Conservation (phyloP, 2,329 filamentous ascomycete species). For the Arthrobotrys sinensis region DNA sequence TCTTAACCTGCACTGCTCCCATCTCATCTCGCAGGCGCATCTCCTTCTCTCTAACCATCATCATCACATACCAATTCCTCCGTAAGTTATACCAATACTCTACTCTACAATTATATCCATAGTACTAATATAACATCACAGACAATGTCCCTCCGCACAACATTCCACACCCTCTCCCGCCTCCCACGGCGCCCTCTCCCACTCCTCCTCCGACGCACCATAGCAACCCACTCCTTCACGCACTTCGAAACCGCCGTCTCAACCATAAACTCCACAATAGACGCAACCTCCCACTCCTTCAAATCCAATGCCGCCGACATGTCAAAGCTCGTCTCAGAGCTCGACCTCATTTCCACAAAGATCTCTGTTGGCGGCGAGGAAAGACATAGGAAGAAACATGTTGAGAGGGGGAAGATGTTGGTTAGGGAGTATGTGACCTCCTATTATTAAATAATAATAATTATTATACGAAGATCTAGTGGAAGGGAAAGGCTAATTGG, state of each 20-base stretch:
- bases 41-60: background rate
- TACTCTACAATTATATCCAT: background rate
- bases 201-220: conserved; percentile 64
- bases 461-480: background rate
- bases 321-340: conserved; percentile 78
- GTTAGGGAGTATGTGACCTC: conserved; percentile 76
- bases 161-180: conserved; percentile 19
- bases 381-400: conserved; percentile 88
- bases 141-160: conserved; percentile 45
- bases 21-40: background rate
- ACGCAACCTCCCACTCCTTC: conserved; percentile 83
- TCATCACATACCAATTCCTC: no score
- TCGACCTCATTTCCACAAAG: conserved; percentile 79
- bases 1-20: no score
- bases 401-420: conserved; percentile 92
- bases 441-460: background rate
- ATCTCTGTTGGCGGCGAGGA: conserved; percentile 83
- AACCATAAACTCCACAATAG: conserved; percentile 81
- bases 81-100: no score
- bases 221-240: conserved; percentile 83
- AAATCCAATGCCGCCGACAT: conserved; percentile 85
- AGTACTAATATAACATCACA: background rate
- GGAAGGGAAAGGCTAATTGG: background rate
- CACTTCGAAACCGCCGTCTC: conserved; percentile 89
- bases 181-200: conserved; percentile 1